Conservation (phyloP, 805 yeast species). For the Yarrowia bubula region DNA sequence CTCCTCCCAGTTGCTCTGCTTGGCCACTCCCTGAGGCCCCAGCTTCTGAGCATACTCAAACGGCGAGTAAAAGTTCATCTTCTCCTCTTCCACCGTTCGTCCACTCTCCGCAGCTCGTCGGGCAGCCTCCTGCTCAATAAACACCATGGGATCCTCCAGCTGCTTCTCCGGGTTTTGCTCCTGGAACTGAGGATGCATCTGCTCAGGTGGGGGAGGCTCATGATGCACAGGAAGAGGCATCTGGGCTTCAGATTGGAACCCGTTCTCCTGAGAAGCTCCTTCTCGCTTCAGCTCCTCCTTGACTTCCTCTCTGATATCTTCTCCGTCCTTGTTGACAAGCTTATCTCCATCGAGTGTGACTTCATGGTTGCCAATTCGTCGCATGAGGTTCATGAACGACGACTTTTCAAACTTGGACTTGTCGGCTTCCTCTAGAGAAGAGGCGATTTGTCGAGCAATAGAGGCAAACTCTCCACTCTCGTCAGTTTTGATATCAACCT, state of each 20-base stretch:
- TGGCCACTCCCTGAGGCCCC: slow-evolving; percentile 28
- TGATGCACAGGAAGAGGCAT: not conserved
- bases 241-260: slow-evolving; percentile 5
- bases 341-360: slow-evolving; percentile 33
- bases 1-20: slow-evolving; percentile 33
- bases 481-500: slow-evolving; percentile 34
- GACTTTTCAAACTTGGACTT: slow-evolving; percentile 33
- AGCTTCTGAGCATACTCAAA: slow-evolving; percentile 31
- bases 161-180: slow-evolving; percentile 1
- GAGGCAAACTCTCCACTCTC: slow-evolving; percentile 20
- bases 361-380: slow-evolving; percentile 33
- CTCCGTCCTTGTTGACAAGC: slow-evolving; percentile 33
- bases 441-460: slow-evolving; percentile 18
- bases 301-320: slow-evolving; percentile 28
- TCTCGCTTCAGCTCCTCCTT: not conserved
- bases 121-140: slow-evolving; percentile 27
- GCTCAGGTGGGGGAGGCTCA: slow-evolving; percentile 8
- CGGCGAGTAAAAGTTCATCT: slow-evolving; percentile 28
- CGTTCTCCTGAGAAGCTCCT: slow-evolving; percentile 15
- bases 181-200: not conserved
- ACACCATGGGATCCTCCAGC: slow-evolving; percentile 32
- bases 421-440: slow-evolving; percentile 18
- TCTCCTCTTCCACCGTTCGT: slow-evolving; percentile 14
- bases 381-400: slow-evolving; percentile 35
- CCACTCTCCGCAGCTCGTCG: slow-evolving; percentile 23